Evolutionary conservation across 2,329 filamentous ascomycete species (phyloP), one percentile per base, ranked within the genome.

Genomic region (Arthroderma uncinatum): DNA sequence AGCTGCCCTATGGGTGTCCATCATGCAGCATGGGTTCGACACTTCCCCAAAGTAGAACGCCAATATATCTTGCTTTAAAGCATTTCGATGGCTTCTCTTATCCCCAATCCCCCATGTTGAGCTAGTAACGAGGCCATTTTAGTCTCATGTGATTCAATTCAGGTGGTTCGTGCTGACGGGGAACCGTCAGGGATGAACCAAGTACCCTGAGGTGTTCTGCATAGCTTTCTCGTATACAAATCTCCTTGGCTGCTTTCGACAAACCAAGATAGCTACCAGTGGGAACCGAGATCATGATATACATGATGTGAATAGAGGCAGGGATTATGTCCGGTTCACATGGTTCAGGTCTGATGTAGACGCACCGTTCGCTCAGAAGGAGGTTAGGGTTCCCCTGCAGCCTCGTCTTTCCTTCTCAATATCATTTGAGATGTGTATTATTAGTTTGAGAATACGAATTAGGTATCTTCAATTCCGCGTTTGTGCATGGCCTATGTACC

Each of bases 61-160:
- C 10, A 14, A 23, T 23, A 44, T 23, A 21, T 44, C 8, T 12
- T 44, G 19, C 21, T 25, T n/a, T 9, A n/a, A 12, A 2, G 34
- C 12, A n/a, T n/a, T 37, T 10, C 34, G 12, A 37, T 9, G 34
- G 34, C 34, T 37, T 37, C 34, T 37, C 10, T 37, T 30, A 7
- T 30, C 39, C 19, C 10, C 25, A 4, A n/a, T n/a, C 25, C 25
- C 28, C 44, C 44, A 30, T 12, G 23, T 12, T 33, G n/a, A 33
- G 44, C 44, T 50, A 30, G 44, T 19, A 34, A 10, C 6, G 1
- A 19, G 25, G 23, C 44, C 25, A 50, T 19, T 33, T 33, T 50
- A 33, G 44, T 50, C 44, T 50, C 44, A 50, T 50, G 44, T 50
- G 44, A 50, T 50, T 50, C 44, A 33, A 50, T 33, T 16, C 14